Percentiles rank a stretch among this genome's conserved stretches.
Evolutionary conservation across 2,329 filamentous ascomycete genomes (phyloP).

Genomic region (Colletotrichum sp.): DNA sequence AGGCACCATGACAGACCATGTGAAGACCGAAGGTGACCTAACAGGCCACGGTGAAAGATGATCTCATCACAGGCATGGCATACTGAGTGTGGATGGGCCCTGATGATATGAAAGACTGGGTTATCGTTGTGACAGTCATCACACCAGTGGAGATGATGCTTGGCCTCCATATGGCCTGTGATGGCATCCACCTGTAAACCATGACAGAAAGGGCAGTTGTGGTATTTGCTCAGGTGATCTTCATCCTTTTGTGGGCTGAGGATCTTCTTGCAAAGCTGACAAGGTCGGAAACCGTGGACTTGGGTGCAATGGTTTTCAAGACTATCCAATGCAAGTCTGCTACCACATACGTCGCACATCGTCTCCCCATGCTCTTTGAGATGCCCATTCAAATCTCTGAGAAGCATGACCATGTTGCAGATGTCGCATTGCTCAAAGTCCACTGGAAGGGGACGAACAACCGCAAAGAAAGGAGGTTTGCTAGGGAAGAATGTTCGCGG

Average conservation of each 20-base stretch:
- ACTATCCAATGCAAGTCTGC: background rate
- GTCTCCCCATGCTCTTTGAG: background rate
- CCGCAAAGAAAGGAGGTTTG: background rate
- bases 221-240: background rate
- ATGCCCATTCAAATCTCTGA: background rate
- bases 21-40: background rate
- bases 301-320: background rate
- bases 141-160: background rate
- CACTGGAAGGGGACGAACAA: background rate
- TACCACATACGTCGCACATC: background rate
- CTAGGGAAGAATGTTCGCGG: background rate
- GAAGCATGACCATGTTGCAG: background rate
- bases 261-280: background rate
- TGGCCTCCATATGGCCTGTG: background rate
- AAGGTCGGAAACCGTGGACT: background rate
- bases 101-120: background rate
- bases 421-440: background rate
- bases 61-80: background rate
- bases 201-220: background rate
- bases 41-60: background rate
- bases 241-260: rapidly evolving
- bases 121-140: background rate
- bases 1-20: background rate
- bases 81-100: rapidly evolving
- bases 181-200: background rate